Base-by-base conservation (phyloP, 2,329 filamentous ascomycete species). In the Phialophora expanda region DNA sequence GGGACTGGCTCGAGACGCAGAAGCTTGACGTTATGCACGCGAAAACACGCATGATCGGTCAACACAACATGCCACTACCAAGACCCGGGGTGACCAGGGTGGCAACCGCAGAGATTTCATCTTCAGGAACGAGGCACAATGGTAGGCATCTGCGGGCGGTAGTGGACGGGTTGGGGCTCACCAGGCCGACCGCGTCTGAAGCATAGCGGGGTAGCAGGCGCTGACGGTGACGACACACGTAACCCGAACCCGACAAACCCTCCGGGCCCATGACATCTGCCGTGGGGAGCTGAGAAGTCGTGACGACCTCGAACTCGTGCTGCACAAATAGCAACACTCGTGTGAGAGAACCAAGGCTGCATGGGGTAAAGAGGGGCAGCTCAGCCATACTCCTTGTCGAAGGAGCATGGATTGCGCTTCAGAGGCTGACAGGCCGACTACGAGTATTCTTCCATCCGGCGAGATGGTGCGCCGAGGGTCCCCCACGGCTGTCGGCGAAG, bases 41-140 rank as follows among this genome's bases (percentile, higher is more conserved):
- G 22, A 34, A 26, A 56, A 38, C 38, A 66, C 46, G 66, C 66
- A 68, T 68, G 66, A 68, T 68, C 66, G 46, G 62, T 65, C 66
- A 68, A 65, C 66, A 68, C 20, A 24, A 6, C 61, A 63, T 38
- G 60, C 32, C 60, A 55, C 41, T 32, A 24, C 51, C 60, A 44
- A 61, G 58, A 61, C 46, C 20, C 34, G 46, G 57, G 46, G 26
- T 44, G 20, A 60, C 57, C 20, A 51, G 24, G 57, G 57, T 30
- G 22, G 57, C 32, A 9, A 61, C 59, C 50, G 50, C 46, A 55
- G 62, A 57, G 63, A 61, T 50, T 57, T 54, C 62, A 57, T 57
- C 56, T 41, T 63, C 66, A 65, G 66, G 62, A 66, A 63, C 66
- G 66, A 38, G 62, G 60, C 38, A 48, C 17, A 56, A 65, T 14